Evolutionary conservation across 441 rosid species (phyloP), one percentile per base, ranked within the genome.

Genomic region (Pelargonium australe): DNA sequence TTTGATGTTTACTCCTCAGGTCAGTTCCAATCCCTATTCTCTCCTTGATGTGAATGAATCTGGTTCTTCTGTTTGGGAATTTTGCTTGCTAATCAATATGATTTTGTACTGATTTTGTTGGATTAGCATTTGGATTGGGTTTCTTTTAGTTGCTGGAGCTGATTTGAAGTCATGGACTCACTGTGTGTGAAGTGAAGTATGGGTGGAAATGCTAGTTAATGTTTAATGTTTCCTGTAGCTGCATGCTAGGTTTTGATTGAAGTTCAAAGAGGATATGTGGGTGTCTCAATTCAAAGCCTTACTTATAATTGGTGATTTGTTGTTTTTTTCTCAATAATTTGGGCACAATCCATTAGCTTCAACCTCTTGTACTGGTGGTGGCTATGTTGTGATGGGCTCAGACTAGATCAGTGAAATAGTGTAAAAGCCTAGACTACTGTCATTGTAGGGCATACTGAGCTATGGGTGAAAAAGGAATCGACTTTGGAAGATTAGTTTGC

Each of bases 1-100:
- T 78, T 83, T 88, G 70, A 84, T 89, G 96, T 94, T 91, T 76
- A 82, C 96, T 86, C 97, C 97, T 64, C 99, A 91, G 97, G 97
- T 91, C 68, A 9, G 14, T 60, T 55, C 28, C 9, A 5, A 5
- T 64, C 19, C 11, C 31, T 31, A 17, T 31, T 57, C n/a, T 7
- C 16, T 58, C 14, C 5, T 58, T 17, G n/a, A 5, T 20, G 23
- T 58, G 63, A 8, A 14, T 58, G 63, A 16, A 16, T 58, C 17
- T 17, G 63, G 3, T 7, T 9, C 14, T 11, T 12, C 14, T 49
- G 58, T 51, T 51, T 51, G 19, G 58, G 10, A 16, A 13, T 51
- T 51, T 13, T 51, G 19, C 23, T 20, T 20, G 23, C 23, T 20
- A 20, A 20, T 20, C 23, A 20, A 20, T 20, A 20, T 20, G 23